These are phyloP conservation scores for Wallacemonas sp. DNA, from an alignment of 208 protist species.

Conservation along the genomic window DNA sequence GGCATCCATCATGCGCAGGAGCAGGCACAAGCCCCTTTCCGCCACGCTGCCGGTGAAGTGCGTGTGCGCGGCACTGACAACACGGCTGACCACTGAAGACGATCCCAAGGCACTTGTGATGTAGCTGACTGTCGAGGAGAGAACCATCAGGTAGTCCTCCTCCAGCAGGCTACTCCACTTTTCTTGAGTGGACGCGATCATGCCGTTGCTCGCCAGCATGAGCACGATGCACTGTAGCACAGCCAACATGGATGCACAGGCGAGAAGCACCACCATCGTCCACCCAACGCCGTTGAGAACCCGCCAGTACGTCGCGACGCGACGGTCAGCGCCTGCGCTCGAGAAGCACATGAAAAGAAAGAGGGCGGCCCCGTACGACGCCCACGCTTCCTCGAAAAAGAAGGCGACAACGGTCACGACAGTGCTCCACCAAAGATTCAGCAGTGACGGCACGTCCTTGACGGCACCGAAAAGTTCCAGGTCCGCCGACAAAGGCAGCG, in stretches of 20 bases:
- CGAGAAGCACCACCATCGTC: constrained; percentile 45
- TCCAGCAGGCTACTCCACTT: constrained; percentile 64
- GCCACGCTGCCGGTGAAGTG: constrained; percentile 18
- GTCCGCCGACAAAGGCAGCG: constrained; percentile 49
- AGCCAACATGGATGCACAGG: constrained; percentile 46
- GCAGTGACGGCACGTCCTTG: constrained; percentile 11
- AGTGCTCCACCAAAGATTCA: constrained; percentile 29
- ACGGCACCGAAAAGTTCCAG: constrained; percentile 8
- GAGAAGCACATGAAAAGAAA: constrained; percentile 63
- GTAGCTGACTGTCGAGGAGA: not conserved
- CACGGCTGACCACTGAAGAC: constrained; percentile 14
- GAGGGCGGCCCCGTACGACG: constrained; percentile 43
- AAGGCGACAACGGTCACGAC: constrained; percentile 39
- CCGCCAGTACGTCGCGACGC: constrained; percentile 41
- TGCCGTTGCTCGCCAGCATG: constrained; percentile 48
- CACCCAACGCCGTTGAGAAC: constrained; percentile 43
- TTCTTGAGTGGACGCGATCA: constrained; percentile 42
- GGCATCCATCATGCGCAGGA: constrained; percentile 49
- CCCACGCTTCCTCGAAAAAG: constrained; percentile 40
- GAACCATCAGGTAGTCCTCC: constrained; percentile 12
- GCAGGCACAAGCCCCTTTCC: constrained; percentile 16
- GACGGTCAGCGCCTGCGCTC: constrained; percentile 38
- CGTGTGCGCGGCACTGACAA: constrained; percentile 10
- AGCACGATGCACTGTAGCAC: constrained; percentile 41
- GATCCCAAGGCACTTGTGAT: not conserved